A percentile compares a stretch with the other conserved stretches of the same genome.
Evolutionary conservation across 768 basidiomycete genomes (phyloP).

Genomic region (Rhodocollybia butyracea): DNA sequence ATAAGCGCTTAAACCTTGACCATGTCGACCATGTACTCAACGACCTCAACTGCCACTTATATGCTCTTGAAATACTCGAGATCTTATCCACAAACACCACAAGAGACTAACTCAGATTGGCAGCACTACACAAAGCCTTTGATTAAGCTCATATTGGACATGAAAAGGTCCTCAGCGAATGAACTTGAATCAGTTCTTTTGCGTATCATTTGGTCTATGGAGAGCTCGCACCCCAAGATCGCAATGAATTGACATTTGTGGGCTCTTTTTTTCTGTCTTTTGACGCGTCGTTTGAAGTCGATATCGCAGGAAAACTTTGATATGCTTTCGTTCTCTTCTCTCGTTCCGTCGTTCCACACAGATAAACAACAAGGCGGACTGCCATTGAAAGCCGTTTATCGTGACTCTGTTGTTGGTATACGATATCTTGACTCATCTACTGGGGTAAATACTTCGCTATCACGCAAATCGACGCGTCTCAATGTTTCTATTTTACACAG

Average conservation of each 20-base stretch:
- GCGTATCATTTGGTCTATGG: slow-evolving; percentile 62
- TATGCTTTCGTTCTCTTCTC: slow-evolving; percentile 60
- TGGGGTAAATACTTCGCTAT: slow-evolving; percentile 13
- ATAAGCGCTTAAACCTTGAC: neutral
- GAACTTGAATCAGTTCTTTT: slow-evolving; percentile 63
- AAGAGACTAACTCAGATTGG: slow-evolving; percentile 50
- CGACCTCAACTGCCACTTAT: slow-evolving; percentile 57
- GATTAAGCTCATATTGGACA: slow-evolving; percentile 61
- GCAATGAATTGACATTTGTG: slow-evolving; percentile 66
- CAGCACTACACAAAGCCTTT: slow-evolving; percentile 74
- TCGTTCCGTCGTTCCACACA: slow-evolving; percentile 27
- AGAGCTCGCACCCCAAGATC: slow-evolving; percentile 35
- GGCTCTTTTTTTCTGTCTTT: slow-evolving; percentile 20
- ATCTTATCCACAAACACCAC: slow-evolving; percentile 42
- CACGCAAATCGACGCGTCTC: neutral
- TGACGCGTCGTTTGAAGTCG: neutral
- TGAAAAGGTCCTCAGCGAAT: slow-evolving; percentile 44
- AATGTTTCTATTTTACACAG: slow-evolving; percentile 31
- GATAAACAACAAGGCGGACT: slow-evolving; percentile 38
- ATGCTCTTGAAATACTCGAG: slow-evolving; percentile 64
- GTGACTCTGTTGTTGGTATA: slow-evolving; percentile 69
- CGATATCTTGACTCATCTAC: slow-evolving; percentile 58
- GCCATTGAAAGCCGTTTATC: slow-evolving; percentile 80
- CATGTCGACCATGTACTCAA: slow-evolving; percentile 46
- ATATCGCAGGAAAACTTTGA: slow-evolving; percentile 71